Evolutionary conservation across 2,329 filamentous ascomycete species (phyloP).

Genomic region (Pestalotiopsis sp.): DNA sequence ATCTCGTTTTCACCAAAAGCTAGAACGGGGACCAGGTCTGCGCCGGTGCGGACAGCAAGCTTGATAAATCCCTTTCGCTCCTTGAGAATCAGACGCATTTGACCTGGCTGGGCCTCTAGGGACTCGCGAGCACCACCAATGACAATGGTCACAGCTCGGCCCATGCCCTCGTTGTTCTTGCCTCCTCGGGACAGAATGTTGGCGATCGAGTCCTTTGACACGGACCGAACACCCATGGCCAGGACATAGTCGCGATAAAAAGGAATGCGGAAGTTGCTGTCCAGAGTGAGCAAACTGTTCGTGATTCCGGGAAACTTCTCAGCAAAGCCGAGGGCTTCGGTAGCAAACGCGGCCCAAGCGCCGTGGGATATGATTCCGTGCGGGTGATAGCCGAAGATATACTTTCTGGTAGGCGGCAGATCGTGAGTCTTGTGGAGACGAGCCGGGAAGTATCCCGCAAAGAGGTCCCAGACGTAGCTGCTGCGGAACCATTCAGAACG

Average conservation of each 20-base stretch:
- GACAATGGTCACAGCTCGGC: constrained; percentile 95
- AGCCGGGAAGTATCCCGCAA: constrained; percentile 91
- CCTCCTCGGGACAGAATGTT: constrained; percentile 85
- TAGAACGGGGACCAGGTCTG: constrained; percentile 89
- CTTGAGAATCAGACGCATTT: constrained; percentile 76
- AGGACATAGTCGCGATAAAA: constrained; percentile 95
- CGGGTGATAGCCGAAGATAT: constrained; percentile 96
- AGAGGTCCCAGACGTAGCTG: constrained; percentile 81
- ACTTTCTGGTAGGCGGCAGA: constrained; percentile 81
- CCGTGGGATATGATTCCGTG: constrained; percentile 97
- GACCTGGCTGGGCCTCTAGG: constrained; percentile 81
- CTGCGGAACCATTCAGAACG: constrained; percentile 76
- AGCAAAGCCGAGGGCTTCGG: constrained; percentile 84
- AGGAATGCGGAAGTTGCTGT: constrained; percentile 92
- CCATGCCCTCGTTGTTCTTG: constrained; percentile 78
- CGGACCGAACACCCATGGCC: constrained; percentile 82
- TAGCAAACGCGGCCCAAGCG: constrained; percentile 90
- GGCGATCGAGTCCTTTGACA: constrained; percentile 89
- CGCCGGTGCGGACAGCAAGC: constrained; percentile 87
- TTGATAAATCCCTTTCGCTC: constrained; percentile 92
- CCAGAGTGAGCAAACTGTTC: constrained; percentile 91
- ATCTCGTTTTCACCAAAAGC: constrained; percentile 95
- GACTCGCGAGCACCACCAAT: constrained; percentile 91
- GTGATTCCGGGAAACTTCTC: constrained; percentile 93
- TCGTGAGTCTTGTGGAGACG: constrained; percentile 82